These are phyloP conservation scores for Davidsoniella eucalypti DNA, from an alignment of 2,329 filamentous ascomycete species.

Conservation along the genomic window DNA sequence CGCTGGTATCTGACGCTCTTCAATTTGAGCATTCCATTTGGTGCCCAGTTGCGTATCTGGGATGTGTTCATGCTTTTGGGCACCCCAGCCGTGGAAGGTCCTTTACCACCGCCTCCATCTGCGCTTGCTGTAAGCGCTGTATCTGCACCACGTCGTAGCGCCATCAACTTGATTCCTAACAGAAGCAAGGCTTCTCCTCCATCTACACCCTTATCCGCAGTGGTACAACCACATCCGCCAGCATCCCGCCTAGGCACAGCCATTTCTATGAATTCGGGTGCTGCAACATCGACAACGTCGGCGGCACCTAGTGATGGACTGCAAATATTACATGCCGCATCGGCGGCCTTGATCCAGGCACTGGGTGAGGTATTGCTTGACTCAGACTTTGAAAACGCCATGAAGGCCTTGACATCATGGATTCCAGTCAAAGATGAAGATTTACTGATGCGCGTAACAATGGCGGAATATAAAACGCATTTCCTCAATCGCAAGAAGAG, in stretches of 20 bases:
- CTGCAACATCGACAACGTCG: conserved; percentile 13
- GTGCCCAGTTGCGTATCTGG: conserved; percentile 89
- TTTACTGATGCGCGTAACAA: conserved; percentile 75
- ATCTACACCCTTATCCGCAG: conserved; percentile 84
- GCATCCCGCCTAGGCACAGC: conserved; percentile 9
- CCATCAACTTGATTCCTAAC: conserved; percentile 54
- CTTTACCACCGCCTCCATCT: conserved; percentile 11
- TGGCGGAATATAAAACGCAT: conserved; percentile 60
- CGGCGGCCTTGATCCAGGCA: conserved; percentile 78
- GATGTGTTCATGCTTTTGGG: conserved; percentile 94
- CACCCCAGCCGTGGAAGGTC: conserved; percentile 35
- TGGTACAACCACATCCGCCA: conserved; percentile 21
- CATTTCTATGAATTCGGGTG: conserved; percentile 1
- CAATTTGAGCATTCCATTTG: conserved; percentile 90
- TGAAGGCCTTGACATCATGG: conserved; percentile 92
- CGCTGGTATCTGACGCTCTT: conserved; percentile 96
- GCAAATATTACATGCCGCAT: conserved; percentile 78
- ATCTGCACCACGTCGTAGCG: conserved; percentile 2
- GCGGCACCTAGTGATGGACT: conserved; percentile 33
- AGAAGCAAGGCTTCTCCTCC: conserved; percentile 90
- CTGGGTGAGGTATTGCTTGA: conserved; percentile 77
- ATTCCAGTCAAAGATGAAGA: conserved; percentile 91
- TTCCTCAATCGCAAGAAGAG: conserved; percentile 12
- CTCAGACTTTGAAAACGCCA: conserved; percentile 91
- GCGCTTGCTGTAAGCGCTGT: not conserved